Evolutionary conservation across 169 alveolate genomes (phyloP), one percentile per base, ranked within the genome.

Genomic region (Plasmodium berghei): DNA sequence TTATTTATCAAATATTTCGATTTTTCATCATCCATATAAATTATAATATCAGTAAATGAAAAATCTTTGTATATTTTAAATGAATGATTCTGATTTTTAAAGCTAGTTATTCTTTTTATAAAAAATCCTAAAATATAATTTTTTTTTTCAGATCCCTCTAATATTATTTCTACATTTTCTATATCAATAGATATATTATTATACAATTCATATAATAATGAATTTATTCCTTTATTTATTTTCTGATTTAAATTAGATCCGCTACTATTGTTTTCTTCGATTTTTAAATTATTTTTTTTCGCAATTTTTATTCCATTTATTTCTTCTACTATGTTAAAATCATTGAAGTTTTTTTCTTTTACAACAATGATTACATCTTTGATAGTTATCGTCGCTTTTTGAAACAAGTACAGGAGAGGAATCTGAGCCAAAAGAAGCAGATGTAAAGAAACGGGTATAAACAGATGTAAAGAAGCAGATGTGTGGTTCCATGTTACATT

Each of bases 21-120:
- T 42, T 75, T 75, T 9, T 75, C 89, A 75, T 75, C 89, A 5
- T 75, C 52, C 89, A 75, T 75, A 63, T 75, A 75, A 28, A 75
- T 63, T 3, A 75, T 49, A 14, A 22, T 20, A 26, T 75, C 89
- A n/a, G 52, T 34, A 55, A 75, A 75, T 1, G 89, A 75, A 63
- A 75, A 75, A 9, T 75, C 73, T 75, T 75, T 75, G 14, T 9
- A 40, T 48, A 75, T 63, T 34, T 42, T 75, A 34, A 26, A 62
- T 14, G 77, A 5, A 12, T 20, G n/a, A 49, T 63, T 75, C 8
- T 75, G 73, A 12, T 59, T 63, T 24, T 75, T 75, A 14, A 63
- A 73, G 28, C 77, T 63, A 24, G 26, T 63, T 1, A 75, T 56
- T 4, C 12, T 75, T 63, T 75, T 75, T 8, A 75, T 55, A 26